phyloP scores from a whole-genome alignment of 441 rosid genomes.

The Erodium trifolium region DNA sequence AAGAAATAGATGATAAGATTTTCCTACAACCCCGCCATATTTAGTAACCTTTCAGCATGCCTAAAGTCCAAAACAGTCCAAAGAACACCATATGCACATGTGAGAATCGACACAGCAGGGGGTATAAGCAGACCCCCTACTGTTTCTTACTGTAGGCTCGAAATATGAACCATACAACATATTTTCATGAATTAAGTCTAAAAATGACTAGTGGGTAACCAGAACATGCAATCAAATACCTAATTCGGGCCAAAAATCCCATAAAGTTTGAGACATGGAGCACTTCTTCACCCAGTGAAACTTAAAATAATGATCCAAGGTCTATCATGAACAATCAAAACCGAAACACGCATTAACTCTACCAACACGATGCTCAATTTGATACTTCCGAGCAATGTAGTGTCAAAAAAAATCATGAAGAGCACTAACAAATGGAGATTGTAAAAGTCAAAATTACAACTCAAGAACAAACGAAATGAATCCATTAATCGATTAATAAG shows the following conservation, averaged over 20 bases:
- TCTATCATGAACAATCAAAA: neutral
- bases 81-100: neutral
- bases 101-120: neutral
- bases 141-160: neutral
- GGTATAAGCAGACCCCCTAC: neutral
- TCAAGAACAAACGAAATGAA: neutral
- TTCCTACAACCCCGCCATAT: neutral
- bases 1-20: conserved; percentile 12
- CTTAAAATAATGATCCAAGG: neutral
- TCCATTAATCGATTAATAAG: neutral
- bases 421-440: neutral
- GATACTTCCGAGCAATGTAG: neutral
- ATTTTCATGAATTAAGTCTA: neutral
- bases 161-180: neutral
- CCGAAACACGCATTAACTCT: neutral
- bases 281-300: neutral
- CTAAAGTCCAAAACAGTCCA: neutral
- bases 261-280: neutral
- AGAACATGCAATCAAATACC: neutral
- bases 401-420: neutral
- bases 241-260: neutral
- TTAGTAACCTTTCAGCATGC: neutral
- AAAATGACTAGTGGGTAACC: neutral
- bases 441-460: neutral
- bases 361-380: conserved; percentile 4